These are phyloP conservation scores for Gastroboletus turbinatus DNA, from an alignment of 1,284 basidiomycete species.

Conservation along the genomic window DNA sequence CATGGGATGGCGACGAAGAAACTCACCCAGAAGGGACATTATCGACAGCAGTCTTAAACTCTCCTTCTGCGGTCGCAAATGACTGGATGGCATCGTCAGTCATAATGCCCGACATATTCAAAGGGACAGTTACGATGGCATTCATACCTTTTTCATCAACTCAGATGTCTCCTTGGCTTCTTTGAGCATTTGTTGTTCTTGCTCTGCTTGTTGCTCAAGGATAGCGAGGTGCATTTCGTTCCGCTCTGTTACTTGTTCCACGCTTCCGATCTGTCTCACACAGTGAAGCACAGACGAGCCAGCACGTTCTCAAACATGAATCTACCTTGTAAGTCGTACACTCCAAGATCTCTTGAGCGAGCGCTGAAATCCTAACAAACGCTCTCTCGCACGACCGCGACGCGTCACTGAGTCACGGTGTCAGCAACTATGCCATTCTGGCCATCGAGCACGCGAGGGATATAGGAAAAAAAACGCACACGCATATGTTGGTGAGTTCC, in stretches of 20 bases:
- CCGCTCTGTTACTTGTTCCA: constrained; percentile 7
- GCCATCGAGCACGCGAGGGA: not conserved
- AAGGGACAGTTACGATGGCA: not conserved
- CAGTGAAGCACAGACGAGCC: not conserved
- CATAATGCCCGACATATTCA: not conserved
- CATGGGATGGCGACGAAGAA: not conserved
- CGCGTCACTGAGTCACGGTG: constrained; percentile 4
- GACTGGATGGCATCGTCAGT: constrained; percentile 6
- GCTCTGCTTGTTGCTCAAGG: constrained; percentile 8
- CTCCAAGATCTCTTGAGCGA: constrained; percentile 20
- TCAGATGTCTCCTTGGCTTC: constrained; percentile 17
- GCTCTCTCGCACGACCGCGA: constrained; percentile 15
- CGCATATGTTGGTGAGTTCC: constrained; percentile 18
- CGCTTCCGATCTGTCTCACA: constrained; percentile 6
- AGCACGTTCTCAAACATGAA: not conserved
- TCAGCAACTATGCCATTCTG: not conserved
- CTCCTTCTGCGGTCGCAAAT: constrained; percentile 10
- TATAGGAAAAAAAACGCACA: constrained; percentile 4
- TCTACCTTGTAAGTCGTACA: constrained; percentile 16
- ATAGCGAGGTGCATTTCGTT: constrained; percentile 15
- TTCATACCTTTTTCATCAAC: constrained; percentile 17
- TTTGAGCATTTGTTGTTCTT: constrained; percentile 9
- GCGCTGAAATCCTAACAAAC: constrained; percentile 10
- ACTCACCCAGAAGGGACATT: constrained; percentile 15
- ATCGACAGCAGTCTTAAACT: constrained; percentile 16